Evolutionary conservation across 441 rosid genomes (phyloP).

Genomic region (Theobroma grandiflorum): DNA sequence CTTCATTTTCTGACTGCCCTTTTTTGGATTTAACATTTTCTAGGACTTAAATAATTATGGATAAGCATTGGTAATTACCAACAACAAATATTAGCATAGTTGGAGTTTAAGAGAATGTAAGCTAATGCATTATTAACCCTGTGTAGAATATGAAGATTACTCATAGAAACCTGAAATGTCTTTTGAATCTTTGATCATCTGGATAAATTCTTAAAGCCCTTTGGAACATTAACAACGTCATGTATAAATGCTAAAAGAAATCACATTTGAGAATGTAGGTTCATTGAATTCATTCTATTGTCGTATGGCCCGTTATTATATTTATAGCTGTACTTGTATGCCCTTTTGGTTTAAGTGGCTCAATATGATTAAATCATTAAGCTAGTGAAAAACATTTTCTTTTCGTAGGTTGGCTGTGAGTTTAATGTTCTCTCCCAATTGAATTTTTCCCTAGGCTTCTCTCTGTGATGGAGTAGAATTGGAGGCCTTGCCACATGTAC

Average conservation of each 20-base stretch:
- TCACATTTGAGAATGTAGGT: background rate
- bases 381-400: conserved; percentile 5
- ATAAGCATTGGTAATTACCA: conserved; percentile 5
- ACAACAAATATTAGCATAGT: conserved; percentile 3
- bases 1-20: background rate
- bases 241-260: background rate
- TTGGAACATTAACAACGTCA: background rate
- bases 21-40: background rate
- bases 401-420: conserved; percentile 22
- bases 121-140: background rate
- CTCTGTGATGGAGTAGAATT: conserved; percentile 39
- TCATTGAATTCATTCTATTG: background rate
- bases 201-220: background rate
- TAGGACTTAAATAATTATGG: background rate
- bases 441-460: conserved; percentile 41
- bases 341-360: background rate
- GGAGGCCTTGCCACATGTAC: conserved; percentile 56
- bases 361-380: conserved; percentile 12
- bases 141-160: background rate
- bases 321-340: background rate
- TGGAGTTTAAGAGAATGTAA: background rate
- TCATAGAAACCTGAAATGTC: background rate
- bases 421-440: conserved; percentile 19
- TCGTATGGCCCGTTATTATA: background rate
- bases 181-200: conserved; percentile 1